Evolutionary conservation across 331 rosid genomes (phyloP).

Genomic region (Arachis monticola): DNA sequence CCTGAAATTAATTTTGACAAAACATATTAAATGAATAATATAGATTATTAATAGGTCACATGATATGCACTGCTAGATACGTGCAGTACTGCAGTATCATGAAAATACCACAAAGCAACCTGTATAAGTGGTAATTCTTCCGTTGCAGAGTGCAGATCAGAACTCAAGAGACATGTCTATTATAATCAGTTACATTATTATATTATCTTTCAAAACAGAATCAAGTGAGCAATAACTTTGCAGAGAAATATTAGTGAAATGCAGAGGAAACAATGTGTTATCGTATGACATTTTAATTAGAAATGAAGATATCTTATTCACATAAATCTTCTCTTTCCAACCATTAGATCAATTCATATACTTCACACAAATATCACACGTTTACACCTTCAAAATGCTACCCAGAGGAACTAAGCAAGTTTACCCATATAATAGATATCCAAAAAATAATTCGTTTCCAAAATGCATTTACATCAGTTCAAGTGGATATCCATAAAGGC

Average conservation of each 20-base stretch:
- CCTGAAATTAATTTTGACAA: constrained; percentile 53
- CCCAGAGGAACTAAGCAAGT: constrained; percentile 4
- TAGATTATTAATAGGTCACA: constrained; percentile 7
- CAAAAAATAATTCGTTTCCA: constrained; percentile 3
- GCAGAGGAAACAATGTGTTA: background rate
- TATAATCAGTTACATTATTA: background rate
- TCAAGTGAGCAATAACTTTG: constrained; percentile 3
- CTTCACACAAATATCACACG: constrained; percentile 6
- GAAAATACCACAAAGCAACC: constrained; percentile 20
- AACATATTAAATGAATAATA: constrained; percentile 11
- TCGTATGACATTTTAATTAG: background rate
- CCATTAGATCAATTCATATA: background rate
- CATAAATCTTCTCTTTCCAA: background rate
- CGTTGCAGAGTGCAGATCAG: constrained; percentile 11
- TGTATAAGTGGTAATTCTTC: constrained; percentile 12
- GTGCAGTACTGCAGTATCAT: background rate
- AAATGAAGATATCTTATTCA: constrained; percentile 8
- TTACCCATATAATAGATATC: background rate
- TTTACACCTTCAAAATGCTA: constrained; percentile 9
- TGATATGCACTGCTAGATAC: background rate
- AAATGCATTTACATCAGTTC: constrained; percentile 17
- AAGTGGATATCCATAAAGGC: constrained; percentile 14
- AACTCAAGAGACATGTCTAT: background rate
- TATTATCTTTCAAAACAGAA: constrained; percentile 10
- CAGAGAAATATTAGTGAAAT: background rate